Base-by-base conservation (phyloP, 371 early-diverging fungal genomes). In the Phascolomyces articulosus region DNA sequence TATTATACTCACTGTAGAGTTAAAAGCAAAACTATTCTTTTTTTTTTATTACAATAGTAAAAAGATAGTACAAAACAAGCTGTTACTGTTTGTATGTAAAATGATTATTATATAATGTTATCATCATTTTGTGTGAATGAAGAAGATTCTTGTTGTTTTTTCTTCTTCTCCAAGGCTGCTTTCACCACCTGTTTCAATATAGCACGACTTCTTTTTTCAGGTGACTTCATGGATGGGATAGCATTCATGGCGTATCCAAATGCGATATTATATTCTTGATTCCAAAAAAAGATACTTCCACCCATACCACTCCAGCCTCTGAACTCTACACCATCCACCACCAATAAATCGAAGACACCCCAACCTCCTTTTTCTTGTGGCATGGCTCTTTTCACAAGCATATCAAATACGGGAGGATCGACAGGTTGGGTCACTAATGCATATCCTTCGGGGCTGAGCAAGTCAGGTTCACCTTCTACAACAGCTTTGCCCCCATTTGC, bases 401-500 rank as follows among this genome's bases (percentile, higher is more conserved):
- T 1, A 41, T 71, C 71, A 21, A 51, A 28, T 9, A 41, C 63
- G 1, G 24, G 21, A 9, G 57, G 59, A 13, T 51, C 62, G 11
- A 34, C 11, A 1, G 31, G 60, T 29, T 58, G 40, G 1, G 74
- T 72, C 1, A 77, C 77, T 15, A 66, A 44, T 21, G 71, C 60
- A 40, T 69, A 78, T 15, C 71, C 68, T 13, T 68, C 53, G 0
- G 41, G 27, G 47, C 62, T 62, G 7, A 85, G 28, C n/a, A 86
- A 67, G 31, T 75, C 60, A 2, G 84, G 84, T 58, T 85, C 83
- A 0, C 74, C 78, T 2, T 55, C 48, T 29, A 68, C 71, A 21
- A 84, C 65, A 0, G 88, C 73, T 23, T 76, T 58, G 11, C 92
- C 92, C n/a, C 74, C 64, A 66, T 89, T 90, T 15, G 88, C 87